These are phyloP conservation scores for Trichosporon ovoides DNA, from an alignment of 1,284 basidiomycete species.

Conservation along the genomic window DNA sequence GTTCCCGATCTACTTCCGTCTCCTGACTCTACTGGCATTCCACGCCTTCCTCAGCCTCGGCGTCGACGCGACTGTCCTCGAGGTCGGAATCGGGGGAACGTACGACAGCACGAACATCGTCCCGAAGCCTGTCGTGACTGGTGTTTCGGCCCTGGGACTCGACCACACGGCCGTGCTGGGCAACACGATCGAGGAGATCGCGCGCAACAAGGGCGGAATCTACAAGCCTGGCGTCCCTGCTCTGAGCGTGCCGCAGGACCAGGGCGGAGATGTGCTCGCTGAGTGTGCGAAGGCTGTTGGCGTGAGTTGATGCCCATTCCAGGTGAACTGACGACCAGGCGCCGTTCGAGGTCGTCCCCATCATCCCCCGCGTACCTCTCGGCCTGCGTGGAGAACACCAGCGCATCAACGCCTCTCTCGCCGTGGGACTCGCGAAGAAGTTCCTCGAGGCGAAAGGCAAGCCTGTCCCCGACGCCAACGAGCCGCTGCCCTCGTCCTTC, in stretches of 20 bases:
- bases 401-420: conserved; percentile 80
- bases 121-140: conserved; percentile 80
- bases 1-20: conserved; percentile 86
- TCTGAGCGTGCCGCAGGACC: conserved; percentile 68
- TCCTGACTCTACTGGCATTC: conserved; percentile 85
- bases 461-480: conserved; percentile 27
- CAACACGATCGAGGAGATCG: conserved; percentile 83
- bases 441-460: conserved; percentile 57
- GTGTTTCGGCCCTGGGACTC: conserved; percentile 83
- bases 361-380: conserved; percentile 49
- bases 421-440: conserved; percentile 65
- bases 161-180: conserved; percentile 92
- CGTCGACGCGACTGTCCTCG: conserved; percentile 84
- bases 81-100: conserved; percentile 92
- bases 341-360: conserved; percentile 34
- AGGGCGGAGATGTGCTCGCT: conserved; percentile 63
- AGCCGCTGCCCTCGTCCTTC: conserved; percentile 56
- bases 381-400: conserved; percentile 86
- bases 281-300: conserved; percentile 63
- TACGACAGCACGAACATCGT: conserved; percentile 98
- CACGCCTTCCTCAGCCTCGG: conserved; percentile 71
- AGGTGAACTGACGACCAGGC: conserved; percentile 29
- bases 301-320: conserved; percentile 47
- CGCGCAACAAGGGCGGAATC: conserved; percentile 93
- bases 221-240: conserved; percentile 89